These are phyloP conservation scores for Lasiodiplodia theobromae DNA, from an alignment of 2,329 filamentous ascomycete species.

Conservation along the genomic window DNA sequence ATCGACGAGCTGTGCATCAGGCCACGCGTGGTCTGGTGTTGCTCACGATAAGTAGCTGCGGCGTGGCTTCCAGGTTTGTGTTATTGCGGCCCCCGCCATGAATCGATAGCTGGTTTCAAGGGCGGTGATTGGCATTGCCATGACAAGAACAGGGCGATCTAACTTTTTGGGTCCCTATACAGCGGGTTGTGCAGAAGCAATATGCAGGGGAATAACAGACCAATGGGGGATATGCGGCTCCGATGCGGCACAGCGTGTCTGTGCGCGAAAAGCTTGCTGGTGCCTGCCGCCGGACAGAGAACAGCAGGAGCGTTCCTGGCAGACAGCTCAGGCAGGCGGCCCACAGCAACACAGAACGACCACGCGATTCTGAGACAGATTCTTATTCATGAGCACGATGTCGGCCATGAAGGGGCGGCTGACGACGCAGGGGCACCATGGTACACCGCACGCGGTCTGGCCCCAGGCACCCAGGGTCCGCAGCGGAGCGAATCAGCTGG, in stretches of 20 bases:
- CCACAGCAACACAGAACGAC: not conserved
- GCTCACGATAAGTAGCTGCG: not conserved
- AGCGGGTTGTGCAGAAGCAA: not conserved
- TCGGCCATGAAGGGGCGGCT: not conserved
- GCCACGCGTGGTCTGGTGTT: constrained; percentile 3
- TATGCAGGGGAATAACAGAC: not conserved
- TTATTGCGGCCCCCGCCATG: not conserved
- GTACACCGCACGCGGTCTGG: not conserved
- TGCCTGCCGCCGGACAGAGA: too few relatives aligned
- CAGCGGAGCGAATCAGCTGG: not conserved
- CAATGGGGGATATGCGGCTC: not conserved
- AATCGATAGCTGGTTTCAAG: constrained; percentile 4
- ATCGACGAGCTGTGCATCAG: not conserved
- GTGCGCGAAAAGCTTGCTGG: constrained; percentile 1
- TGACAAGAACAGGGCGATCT: not conserved
- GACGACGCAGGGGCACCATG: not conserved
- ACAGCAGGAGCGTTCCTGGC: too few relatives aligned
- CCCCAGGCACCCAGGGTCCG: not conserved
- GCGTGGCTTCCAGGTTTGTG: not conserved
- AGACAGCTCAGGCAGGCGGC: not conserved
- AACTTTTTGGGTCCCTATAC: not conserved
- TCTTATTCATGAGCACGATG: not conserved
- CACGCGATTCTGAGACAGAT: not conserved
- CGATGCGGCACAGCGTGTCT: constrained; percentile 1
- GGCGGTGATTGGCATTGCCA: constrained; percentile 5